Evolutionary conservation across 306 rosid species (phyloP).

Genomic region (Cucumis hystrix): DNA sequence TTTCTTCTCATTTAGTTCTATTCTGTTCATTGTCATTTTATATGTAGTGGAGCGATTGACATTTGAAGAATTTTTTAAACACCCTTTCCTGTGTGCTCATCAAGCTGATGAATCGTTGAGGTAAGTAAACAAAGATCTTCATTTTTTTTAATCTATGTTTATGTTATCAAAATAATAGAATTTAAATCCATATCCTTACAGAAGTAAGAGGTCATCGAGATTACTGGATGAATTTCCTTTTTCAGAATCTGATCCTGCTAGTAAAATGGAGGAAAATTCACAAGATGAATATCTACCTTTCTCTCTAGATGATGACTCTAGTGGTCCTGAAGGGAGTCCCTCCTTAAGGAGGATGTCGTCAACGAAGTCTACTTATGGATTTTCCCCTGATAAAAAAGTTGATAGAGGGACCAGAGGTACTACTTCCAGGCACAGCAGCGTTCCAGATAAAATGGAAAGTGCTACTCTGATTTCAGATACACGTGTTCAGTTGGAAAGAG

Average conservation of each 20-base stretch:
- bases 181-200: constrained; percentile 17
- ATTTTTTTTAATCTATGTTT: constrained; percentile 10
- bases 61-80: constrained; percentile 88
- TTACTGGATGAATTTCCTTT: constrained; percentile 34
- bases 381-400: constrained; percentile 42
- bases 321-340: constrained; percentile 75
- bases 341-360: constrained; percentile 48
- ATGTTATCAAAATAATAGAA: constrained; percentile 9
- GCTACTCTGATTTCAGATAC: constrained; percentile 12
- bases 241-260: constrained; percentile 31
- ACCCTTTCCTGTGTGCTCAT: constrained; percentile 49
- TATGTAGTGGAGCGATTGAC: constrained; percentile 86
- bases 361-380: constrained; percentile 69
- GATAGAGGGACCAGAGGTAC: constrained; percentile 31
- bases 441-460: constrained; percentile 34
- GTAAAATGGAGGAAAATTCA: constrained; percentile 43
- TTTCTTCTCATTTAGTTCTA: constrained; percentile 1
- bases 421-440: constrained; percentile 28
- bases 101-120: constrained; percentile 43
- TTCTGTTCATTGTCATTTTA: constrained; percentile 14
- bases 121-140: constrained; percentile 23
- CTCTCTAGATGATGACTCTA: constrained; percentile 66
- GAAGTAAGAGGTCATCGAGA: constrained; percentile 46
- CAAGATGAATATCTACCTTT: constrained; percentile 91
- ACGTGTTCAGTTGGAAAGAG: constrained; percentile 21